phyloP scores from a whole-genome alignment of 2,329 filamentous ascomycete genomes.

The Myriangium duriaei region DNA sequence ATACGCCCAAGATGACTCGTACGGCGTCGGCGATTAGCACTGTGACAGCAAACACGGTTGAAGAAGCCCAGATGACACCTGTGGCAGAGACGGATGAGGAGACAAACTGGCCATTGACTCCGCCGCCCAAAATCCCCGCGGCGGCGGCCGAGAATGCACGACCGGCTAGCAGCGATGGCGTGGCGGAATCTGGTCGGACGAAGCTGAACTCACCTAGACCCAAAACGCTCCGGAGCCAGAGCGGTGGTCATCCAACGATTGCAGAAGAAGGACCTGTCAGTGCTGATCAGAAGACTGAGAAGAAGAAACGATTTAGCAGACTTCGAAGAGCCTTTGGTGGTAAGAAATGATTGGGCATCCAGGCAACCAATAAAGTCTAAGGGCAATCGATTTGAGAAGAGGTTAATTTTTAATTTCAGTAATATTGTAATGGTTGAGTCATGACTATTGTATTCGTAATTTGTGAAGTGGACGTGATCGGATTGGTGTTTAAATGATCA shows the following conservation, averaged over 20 bases:
- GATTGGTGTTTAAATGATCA: no score
- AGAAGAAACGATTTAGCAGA: conserved; percentile 55
- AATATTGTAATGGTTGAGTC: no score
- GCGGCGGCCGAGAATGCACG: conserved; percentile 13
- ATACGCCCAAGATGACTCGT: conserved; percentile 20
- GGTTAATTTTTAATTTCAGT: no score
- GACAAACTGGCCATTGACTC: conserved; percentile 37
- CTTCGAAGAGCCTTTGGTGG: conserved; percentile 55
- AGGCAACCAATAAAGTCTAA: no score
- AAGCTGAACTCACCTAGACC: conserved; percentile 15
- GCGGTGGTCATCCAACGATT: conserved; percentile 12
- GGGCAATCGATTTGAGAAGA: no score
- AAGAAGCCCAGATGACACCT: not conserved
- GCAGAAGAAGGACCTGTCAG: conserved; percentile 19
- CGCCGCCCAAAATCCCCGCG: conserved; percentile 17
- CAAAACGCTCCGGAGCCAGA: conserved; percentile 22
- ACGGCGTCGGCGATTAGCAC: not conserved
- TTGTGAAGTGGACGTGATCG: no score
- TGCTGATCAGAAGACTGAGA: conserved; percentile 26
- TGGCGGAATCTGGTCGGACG: conserved; percentile 15
- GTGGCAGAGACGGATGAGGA: conserved; percentile 8
- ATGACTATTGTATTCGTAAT: no score
- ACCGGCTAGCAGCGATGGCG: conserved; percentile 23
- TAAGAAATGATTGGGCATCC: conserved; percentile 39
- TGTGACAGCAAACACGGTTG: not conserved